Conservation (phyloP, 352 stramenopile genomes). For the Phytophthora syringae region DNA sequence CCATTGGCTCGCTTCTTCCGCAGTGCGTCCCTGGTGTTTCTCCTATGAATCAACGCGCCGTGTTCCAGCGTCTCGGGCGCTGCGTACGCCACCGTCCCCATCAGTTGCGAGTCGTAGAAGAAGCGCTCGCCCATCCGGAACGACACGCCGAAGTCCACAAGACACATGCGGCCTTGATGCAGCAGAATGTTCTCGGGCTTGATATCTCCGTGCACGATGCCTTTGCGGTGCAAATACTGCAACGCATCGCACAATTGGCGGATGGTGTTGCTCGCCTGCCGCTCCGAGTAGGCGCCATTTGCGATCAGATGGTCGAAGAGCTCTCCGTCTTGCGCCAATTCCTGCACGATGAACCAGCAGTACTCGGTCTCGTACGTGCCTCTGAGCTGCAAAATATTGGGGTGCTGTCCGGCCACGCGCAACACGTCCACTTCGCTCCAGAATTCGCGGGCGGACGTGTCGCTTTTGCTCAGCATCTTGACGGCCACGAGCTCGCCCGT, state of each 20-base stretch:
- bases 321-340: constrained; percentile 86
- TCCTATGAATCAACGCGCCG: constrained; percentile 43
- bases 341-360: constrained; percentile 85
- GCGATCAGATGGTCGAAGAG: constrained; percentile 89
- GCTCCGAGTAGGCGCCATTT: constrained; percentile 89
- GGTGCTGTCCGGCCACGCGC: constrained; percentile 69
- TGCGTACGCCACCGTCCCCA: constrained; percentile 78
- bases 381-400: constrained; percentile 82
- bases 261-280: constrained; percentile 70
- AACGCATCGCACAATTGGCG: constrained; percentile 81
- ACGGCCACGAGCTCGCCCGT: constrained; percentile 79
- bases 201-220: constrained; percentile 89
- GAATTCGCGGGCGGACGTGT: constrained; percentile 81
- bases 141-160: constrained; percentile 88
- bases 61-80: constrained; percentile 75
- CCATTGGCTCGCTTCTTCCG: constrained; percentile 28
- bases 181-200: constrained; percentile 91
- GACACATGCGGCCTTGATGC: constrained; percentile 74
- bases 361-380: constrained; percentile 77
- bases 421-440: constrained; percentile 87
- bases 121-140: constrained; percentile 82
- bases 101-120: constrained; percentile 75
- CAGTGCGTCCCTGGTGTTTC: constrained; percentile 37
- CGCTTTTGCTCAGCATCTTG: constrained; percentile 82
- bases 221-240: constrained; percentile 87